Evolutionary conservation across 805 yeast genomes (phyloP).

Genomic region (Saccharomycopsis fodiens): DNA sequence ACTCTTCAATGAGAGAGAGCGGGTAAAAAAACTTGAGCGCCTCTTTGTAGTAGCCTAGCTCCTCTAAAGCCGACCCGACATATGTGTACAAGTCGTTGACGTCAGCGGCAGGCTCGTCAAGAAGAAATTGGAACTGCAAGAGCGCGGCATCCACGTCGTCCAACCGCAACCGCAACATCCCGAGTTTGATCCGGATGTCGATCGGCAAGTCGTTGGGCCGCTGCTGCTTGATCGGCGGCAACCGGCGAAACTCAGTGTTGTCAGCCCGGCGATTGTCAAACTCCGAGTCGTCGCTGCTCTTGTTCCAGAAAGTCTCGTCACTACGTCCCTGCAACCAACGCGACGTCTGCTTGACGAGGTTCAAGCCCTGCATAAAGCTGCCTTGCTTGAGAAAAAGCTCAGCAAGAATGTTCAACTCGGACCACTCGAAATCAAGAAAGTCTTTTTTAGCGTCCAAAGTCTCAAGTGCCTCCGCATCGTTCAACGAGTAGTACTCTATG

Average conservation of each 20-base stretch:
- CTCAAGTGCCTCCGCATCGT: conserved; percentile 20
- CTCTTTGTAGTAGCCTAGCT: conserved; percentile 60
- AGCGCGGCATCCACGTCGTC: conserved; percentile 65
- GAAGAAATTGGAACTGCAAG: conserved; percentile 50
- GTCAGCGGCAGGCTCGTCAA: conserved; percentile 52
- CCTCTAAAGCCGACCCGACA: conserved; percentile 69
- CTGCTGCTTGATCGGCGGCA: conserved; percentile 32
- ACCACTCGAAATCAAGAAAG: conserved; percentile 70
- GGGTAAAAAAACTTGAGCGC: conserved; percentile 63
- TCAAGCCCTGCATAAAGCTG: conserved; percentile 57
- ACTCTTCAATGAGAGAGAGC: conserved; percentile 47
- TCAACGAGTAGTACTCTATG: conserved; percentile 26
- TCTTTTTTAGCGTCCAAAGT: conserved; percentile 24
- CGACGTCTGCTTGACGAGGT: conserved; percentile 58
- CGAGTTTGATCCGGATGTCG: conserved; percentile 79
- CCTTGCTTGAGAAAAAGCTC: conserved; percentile 71
- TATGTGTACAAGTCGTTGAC: conserved; percentile 67
- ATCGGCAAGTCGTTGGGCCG: conserved; percentile 56
- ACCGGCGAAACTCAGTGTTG: conserved; percentile 35
- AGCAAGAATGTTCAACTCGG: conserved; percentile 74
- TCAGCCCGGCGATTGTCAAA: conserved; percentile 66
- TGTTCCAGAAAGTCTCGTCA: conserved; percentile 37
- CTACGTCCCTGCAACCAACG: conserved; percentile 57
- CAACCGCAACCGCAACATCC: conserved; percentile 59
- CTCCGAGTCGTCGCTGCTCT: conserved; percentile 62